Base-by-base conservation (phyloP, 768 basidiomycete species). In the Clitopilus hobsonii region DNA sequence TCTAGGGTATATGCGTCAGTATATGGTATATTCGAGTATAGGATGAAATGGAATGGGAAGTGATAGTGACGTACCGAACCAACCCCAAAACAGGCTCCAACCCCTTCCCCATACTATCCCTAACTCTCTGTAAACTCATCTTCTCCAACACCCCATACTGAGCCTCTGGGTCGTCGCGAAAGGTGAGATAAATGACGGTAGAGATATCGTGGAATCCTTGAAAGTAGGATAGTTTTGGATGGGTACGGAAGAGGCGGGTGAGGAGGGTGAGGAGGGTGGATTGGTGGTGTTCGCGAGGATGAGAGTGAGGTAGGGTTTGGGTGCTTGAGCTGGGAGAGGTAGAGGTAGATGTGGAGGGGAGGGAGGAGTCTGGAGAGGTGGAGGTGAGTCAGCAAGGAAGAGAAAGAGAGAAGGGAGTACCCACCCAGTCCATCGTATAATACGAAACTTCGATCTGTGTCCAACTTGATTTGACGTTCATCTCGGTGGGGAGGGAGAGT, bases 141-240 rank as follows among this genome's bases (percentile, higher is more conserved):
- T 89, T 85, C 71, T 93, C 90, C 6, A 77, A 76, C 49, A 81
- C 85, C 2, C 70, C 67, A 0, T 86, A 66, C 41, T 81, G 86
- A 22, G 83, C 61, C n/a, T n/a, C n/a, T n/a, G n/a, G n/a, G 41
- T 84, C 80, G 23, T 67, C 68, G 2, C 88, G 88, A 5, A 93
- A 71, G 0, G 89, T 91, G 27, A 94, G 75, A 61, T 84, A 85
- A 3, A 97, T 57, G 11, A 97, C 92, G 0, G 91, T 89, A 20
- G 92, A 77, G 38, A 98, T 92, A 64, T 97, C 94, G 64, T 97
- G 94, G 69, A 90, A 96, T 45, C 94, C 94, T 73, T 94, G 91
- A 61, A 95, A 96, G 69, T 97, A 98, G 64, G 80, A 82, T 51
- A 96, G 71, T 30, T 75, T 80, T 11, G 86, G 86, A 53, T 86